phyloP scores from a whole-genome alignment of 192 early-diverging fungal genomes.

The Jimgerdemannia flammicorona region DNA sequence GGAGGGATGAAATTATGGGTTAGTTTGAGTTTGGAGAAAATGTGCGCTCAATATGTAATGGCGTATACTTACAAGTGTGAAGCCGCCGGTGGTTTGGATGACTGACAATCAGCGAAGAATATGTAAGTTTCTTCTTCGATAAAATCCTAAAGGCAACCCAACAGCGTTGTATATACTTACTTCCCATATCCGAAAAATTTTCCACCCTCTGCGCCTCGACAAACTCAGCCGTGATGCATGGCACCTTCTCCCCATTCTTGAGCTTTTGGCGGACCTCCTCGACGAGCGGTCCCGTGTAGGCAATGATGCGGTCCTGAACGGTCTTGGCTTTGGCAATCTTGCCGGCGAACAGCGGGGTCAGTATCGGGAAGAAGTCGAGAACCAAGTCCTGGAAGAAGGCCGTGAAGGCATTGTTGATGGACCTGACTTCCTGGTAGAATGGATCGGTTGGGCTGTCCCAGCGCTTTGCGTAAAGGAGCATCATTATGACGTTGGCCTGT shows the following conservation, averaged over 20 bases:
- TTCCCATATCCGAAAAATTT: neutral
- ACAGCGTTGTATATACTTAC: no score
- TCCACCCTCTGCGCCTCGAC: neutral
- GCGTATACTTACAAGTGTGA: neutral
- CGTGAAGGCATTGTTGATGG: neutral
- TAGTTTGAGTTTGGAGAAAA: no score
- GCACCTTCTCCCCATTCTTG: neutral
- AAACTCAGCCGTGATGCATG: neutral
- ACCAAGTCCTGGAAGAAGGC: neutral
- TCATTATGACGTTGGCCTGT: neutral
- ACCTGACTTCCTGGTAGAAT: neutral
- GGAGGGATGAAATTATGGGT: neutral
- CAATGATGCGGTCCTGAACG: neutral
- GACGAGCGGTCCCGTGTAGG: neutral
- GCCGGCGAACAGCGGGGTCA: neutral
- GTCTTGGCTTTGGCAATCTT: neutral
- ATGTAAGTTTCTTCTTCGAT: no score
- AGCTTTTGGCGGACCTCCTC: neutral
- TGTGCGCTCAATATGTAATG: no score
- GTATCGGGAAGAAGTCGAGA: neutral
- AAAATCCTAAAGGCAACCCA: no score
- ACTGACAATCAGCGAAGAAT: neutral
- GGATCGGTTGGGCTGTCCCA: neutral
- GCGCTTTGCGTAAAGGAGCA: neutral
- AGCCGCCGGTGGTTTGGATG: neutral